phyloP scores from a whole-genome alignment of 75 land plant genomes.

The Ceratopteris richardii region DNA sequence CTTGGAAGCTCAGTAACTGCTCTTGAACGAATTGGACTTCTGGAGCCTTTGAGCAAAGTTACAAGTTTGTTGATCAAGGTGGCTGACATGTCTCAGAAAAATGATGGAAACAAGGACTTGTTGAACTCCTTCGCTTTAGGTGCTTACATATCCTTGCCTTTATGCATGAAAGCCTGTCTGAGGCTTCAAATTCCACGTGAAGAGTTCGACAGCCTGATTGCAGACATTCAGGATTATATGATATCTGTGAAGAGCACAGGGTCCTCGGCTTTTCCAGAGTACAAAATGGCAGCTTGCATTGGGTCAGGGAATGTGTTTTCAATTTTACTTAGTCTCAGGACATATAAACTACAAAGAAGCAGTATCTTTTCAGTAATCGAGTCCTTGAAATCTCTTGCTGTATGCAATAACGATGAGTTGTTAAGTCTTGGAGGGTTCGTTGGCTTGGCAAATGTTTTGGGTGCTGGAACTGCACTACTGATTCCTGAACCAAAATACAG shows the following conservation, averaged over 20 bases:
- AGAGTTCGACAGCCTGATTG: not conserved
- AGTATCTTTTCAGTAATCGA: not conserved
- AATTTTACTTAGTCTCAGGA: not conserved
- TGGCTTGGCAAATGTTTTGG: not conserved
- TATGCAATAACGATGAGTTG: not conserved
- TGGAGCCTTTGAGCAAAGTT: not conserved
- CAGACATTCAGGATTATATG: not conserved
- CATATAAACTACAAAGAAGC: not conserved
- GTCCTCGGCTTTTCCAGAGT: not conserved
- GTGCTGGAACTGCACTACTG: conserved; percentile 2
- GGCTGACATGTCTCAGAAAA: not conserved
- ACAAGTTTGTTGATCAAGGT: not conserved
- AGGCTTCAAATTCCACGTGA: not conserved
- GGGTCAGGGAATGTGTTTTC: not conserved
- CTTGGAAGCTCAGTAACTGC: conserved; percentile 10
- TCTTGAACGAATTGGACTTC: conserved; percentile 1
- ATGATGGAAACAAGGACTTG: not conserved
- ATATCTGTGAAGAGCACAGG: not conserved
- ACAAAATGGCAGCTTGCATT: not conserved
- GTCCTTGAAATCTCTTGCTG: not conserved
- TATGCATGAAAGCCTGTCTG: not conserved
- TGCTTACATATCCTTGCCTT: not conserved
- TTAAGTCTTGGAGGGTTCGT: not conserved
- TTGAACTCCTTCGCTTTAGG: not conserved
- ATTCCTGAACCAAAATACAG: not conserved